phyloP scores from a whole-genome alignment of 1,139 yeast genomes.

The Suhomyces bokatorum region DNA sequence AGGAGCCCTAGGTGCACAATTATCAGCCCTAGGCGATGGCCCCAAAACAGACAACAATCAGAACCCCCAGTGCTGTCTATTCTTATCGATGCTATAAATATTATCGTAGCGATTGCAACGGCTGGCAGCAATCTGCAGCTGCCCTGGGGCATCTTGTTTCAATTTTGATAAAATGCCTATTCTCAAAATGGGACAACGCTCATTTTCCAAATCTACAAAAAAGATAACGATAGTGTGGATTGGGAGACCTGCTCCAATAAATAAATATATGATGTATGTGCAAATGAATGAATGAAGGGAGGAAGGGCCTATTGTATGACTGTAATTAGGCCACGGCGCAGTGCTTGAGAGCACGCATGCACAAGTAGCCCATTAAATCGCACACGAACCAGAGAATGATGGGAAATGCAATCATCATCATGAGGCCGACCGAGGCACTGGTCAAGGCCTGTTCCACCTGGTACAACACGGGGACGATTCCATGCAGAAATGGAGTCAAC shows the following conservation, averaged over 20 bases:
- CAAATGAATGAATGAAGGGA: not conserved
- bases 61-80: too few species aligned
- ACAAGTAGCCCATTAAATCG: constrained; percentile 13
- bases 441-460: constrained; percentile 10
- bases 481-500: constrained; percentile 8
- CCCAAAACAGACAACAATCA: too few species aligned
- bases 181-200: too few species aligned
- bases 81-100: not conserved
- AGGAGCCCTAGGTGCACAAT: too few species aligned
- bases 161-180: too few species aligned
- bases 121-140: too few species aligned
- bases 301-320: too few species aligned
- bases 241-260: constrained; percentile 2
- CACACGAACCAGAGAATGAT: constrained; percentile 8
- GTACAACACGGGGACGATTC: constrained; percentile 7
- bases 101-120: too few species aligned
- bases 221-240: not conserved
- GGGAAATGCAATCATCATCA: constrained; percentile 12
- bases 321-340: constrained; percentile 1
- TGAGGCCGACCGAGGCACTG: constrained; percentile 9
- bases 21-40: too few species aligned
- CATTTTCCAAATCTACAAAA: too few species aligned
- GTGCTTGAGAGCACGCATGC: constrained; percentile 10
- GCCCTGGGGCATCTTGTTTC: too few species aligned
- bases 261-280: not conserved